Evolutionary conservation across 805 yeast genomes (phyloP), one percentile per base, ranked within the genome.

Genomic region (Candida krabiensis): DNA sequence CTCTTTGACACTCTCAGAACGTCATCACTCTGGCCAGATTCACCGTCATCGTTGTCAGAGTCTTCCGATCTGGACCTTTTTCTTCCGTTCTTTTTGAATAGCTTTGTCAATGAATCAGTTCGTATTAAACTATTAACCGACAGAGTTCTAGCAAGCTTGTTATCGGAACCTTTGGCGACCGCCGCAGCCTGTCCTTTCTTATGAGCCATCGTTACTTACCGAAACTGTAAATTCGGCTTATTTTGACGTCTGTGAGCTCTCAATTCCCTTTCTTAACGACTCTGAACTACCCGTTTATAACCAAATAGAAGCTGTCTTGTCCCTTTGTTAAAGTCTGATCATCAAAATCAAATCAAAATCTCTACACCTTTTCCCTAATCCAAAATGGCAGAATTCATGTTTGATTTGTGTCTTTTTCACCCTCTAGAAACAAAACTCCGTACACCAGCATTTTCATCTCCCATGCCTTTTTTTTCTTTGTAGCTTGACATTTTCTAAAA

Each of bases 91-190:
- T 45, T 47, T 29, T 45, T 44, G 45, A 53, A 53, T 30, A 53
- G 30, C 16, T 45, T 53, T 5, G 56, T 41, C 21, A 53, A 33
- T 15, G 56, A 50, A 26, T 53, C 54, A 2, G 56, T 37, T 21
- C 40, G 41, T 14, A 50, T 49, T 35, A 53, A 18, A 15, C 47
- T 43, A 28, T 43, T 46, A 26, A 48, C 40, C 12, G 53, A 41
- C 17, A 47, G 26, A 2, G 51, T 39, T 28, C 49, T 34, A 2
- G 36, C 14, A 7, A 46, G 39, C 21, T 27, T 34, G 24, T 38
- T 33, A 22, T 47, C 43, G 15, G 28, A 25, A 25, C 23, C 25
- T 16, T 38, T 35, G 16, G 33, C 37, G 28, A 29, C 33, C 34
- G 13, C 30, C 18, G 19, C 28, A 31, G 30, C 35, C 36, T 38